A percentile compares a stretch with the other conserved stretches of the same genome.
These are phyloP conservation scores for Porcisia deanei DNA, from an alignment of 208 protist species.

Conservation along the genomic window DNA sequence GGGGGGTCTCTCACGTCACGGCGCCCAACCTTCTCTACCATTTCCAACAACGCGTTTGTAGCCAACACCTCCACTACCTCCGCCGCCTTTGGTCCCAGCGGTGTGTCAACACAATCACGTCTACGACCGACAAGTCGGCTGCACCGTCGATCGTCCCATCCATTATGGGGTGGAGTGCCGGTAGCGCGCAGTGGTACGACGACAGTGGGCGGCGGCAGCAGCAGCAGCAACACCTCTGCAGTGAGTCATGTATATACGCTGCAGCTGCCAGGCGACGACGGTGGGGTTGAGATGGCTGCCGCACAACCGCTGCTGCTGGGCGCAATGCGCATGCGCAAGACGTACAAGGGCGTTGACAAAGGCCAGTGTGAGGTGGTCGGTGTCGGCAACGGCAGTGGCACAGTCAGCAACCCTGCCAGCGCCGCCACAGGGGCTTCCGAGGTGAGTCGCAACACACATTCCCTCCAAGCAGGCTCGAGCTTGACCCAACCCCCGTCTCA, in stretches of 20 bases:
- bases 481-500: not conserved
- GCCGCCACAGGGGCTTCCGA: not conserved
- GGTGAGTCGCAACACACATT: not conserved
- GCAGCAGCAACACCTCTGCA: not conserved
- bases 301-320: constrained; percentile 47
- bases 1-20: constrained; percentile 1
- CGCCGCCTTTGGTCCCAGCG: not conserved
- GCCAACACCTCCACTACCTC: not conserved
- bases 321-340: constrained; percentile 54
- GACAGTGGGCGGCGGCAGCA: not conserved
- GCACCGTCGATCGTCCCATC: constrained; percentile 15
- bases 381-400: not conserved
- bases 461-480: not conserved
- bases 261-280: constrained; percentile 69
- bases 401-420: not conserved
- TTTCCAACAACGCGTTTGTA: not conserved
- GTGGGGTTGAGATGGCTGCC: constrained; percentile 75
- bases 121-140: constrained; percentile 16
- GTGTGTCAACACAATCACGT: constrained; percentile 4
- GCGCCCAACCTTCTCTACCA: not conserved
- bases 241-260: constrained; percentile 48
- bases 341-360: constrained; percentile 75
- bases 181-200: not conserved
- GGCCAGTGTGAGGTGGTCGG: constrained; percentile 39
- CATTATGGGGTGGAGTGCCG: not conserved